Evolutionary conservation across 768 basidiomycete genomes (phyloP).

Genomic region (Sistotremastrum suecicum): DNA sequence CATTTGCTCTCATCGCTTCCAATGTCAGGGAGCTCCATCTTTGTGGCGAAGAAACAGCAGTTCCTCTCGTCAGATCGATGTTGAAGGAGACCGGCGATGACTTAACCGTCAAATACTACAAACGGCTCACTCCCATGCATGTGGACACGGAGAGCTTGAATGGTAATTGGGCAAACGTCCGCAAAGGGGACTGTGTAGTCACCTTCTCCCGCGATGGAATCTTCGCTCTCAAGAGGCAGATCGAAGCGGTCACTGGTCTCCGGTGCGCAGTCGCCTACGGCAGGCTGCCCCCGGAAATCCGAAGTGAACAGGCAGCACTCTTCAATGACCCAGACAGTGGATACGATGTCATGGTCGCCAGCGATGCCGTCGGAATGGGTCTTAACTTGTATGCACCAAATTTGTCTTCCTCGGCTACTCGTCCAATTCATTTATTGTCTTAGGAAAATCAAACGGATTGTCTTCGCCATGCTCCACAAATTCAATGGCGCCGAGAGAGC

Average conservation of each 20-base stretch:
- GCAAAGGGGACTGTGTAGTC: slow-evolving; percentile 83
- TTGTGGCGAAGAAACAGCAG: slow-evolving; percentile 88
- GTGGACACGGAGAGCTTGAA: slow-evolving; percentile 52
- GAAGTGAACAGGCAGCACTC: slow-evolving; percentile 80
- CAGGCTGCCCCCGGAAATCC: slow-evolving; percentile 77
- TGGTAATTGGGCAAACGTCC: slow-evolving; percentile 43
- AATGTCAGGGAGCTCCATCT: slow-evolving; percentile 77
- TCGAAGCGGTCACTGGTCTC: slow-evolving; percentile 62
- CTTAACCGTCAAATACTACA: slow-evolving; percentile 63
- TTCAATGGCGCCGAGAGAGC: slow-evolving; percentile 33
- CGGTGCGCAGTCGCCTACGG: slow-evolving; percentile 91
- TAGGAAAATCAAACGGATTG: slow-evolving; percentile 83
- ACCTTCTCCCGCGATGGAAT: slow-evolving; percentile 68
- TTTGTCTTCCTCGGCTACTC: not conserved
- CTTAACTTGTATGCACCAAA: slow-evolving; percentile 59
- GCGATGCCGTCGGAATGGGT: slow-evolving; percentile 96
- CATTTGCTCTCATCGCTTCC: slow-evolving; percentile 60
- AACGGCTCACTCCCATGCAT: slow-evolving; percentile 75
- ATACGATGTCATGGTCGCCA: slow-evolving; percentile 83
- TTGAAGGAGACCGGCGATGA: slow-evolving; percentile 73
- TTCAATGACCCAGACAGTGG: slow-evolving; percentile 81
- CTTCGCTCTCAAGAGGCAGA: slow-evolving; percentile 54
- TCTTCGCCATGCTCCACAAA: slow-evolving; percentile 63
- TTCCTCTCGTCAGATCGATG: slow-evolving; percentile 61
- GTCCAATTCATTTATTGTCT: not conserved